Base-by-base conservation (phyloP, 2,329 filamentous ascomycete species). In the Alternaria postmessia region DNA sequence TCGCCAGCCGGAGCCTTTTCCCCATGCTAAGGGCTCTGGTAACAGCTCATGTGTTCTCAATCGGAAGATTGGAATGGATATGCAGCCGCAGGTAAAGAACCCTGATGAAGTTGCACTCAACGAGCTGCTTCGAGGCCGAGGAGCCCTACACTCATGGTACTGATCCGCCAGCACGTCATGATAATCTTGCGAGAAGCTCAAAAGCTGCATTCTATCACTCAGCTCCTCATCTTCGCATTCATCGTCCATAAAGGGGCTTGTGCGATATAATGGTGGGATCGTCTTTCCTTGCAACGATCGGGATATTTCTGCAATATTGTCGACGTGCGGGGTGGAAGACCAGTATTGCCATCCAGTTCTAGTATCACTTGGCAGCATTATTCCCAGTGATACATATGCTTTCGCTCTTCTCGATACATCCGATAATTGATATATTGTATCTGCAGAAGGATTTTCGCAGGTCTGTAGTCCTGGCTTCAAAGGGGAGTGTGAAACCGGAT, bases 181-280 rank as follows among this genome's bases (percentile, higher is more conserved):
- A 36, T 75, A 76, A 18, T 75, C 75, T 55, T 75, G 70, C 12
- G 67, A 70, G 44, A 74, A 71, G 51, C 67, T 70, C n/a, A 73
- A 44, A 44, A 70, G 57, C 42, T 65, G 60, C 34, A 67, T 53
- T 47, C 65, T 69, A 7, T 71, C 68, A 41, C 66, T 63, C 57
- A 70, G 57, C 1, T 69, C 65, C 7, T 54, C 41, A 46, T 68
- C 62, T 41, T 67, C 67, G 59, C 61, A 65, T 36, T 49, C 57
- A 34, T 70, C 65, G n/a, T 68, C 59, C 12, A 53, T 43, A 14
- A 68, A 56, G 5, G 61, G 53, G 34, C 43, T 63, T 26, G 47
- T 59, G 44, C 58, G 65, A 46, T 65, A 62, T 9, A 69, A 24
- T 14, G 66, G 53, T 12, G 51, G 63, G 8, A 65, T 46, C 38